Percentiles rank a stretch among this genome's conserved stretches.
Conservation (phyloP, 169 alveolate genomes). For the Besnoitia besnoiti region DNA sequence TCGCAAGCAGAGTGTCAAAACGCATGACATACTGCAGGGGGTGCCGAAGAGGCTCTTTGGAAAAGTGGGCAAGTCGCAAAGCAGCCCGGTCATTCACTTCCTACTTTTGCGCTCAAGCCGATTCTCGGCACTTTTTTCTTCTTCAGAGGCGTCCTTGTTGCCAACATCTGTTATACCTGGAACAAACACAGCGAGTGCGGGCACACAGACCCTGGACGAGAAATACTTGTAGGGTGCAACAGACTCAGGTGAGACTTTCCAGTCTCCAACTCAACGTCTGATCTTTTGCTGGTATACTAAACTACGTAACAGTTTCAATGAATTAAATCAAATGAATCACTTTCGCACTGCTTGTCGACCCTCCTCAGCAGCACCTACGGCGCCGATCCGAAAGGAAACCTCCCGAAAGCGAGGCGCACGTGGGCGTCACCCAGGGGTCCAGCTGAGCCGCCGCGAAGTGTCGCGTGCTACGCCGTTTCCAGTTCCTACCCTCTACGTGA, state of each 20-base stretch:
- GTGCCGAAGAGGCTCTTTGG: background rate
- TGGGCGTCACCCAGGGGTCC: too few relatives aligned
- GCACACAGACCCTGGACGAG: background rate
- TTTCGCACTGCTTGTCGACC: background rate
- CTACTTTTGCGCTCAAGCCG: constrained; percentile 27
- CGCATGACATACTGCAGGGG: too few relatives aligned
- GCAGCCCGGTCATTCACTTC: background rate
- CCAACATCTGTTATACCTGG: background rate
- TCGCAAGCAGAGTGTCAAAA: too few relatives aligned
- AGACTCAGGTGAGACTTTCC: background rate
- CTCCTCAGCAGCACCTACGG: too few relatives aligned
- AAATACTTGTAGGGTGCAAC: background rate
- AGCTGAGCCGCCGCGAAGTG: too few relatives aligned
- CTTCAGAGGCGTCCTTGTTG: background rate
- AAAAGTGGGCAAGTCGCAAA: background rate
- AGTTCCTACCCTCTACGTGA: constrained; percentile 62
- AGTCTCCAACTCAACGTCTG: too few relatives aligned
- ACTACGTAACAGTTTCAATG: background rate
- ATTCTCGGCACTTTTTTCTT: constrained; percentile 15
- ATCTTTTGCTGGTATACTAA: too few relatives aligned
- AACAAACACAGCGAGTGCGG: background rate
- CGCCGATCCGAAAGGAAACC: too few relatives aligned
- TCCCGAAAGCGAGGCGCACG: too few relatives aligned
- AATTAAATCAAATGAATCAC: background rate
- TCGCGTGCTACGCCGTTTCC: background rate